Evolutionary conservation across 2,329 filamentous ascomycete species (phyloP).

Genomic region (Pseudocercospora eumusae): DNA sequence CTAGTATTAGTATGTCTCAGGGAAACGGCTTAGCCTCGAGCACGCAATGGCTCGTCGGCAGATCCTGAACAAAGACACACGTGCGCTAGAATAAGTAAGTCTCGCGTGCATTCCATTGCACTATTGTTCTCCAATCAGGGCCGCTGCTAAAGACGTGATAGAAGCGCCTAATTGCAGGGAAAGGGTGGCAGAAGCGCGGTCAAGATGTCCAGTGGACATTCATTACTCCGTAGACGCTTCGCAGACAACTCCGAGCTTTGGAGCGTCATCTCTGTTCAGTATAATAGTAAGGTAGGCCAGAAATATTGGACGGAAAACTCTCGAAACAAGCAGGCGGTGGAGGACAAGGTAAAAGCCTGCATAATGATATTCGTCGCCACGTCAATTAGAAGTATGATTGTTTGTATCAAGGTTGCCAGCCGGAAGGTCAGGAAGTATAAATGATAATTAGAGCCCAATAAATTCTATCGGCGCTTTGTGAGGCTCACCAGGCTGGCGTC

Average conservation of each 20-base stretch:
- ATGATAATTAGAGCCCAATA: no score
- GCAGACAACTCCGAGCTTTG: neutral
- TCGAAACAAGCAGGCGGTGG: neutral
- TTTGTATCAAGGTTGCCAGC: neutral
- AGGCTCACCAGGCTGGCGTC: neutral
- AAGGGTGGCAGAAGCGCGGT: neutral
- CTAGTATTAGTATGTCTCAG: neutral
- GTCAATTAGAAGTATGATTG: neutral
- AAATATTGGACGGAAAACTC: no score
- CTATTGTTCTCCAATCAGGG: constrained; percentile 9
- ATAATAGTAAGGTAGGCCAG: no score
- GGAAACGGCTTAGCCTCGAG: constrained; percentile 21
- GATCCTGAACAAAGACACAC: constrained; percentile 8
- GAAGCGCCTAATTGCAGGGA: neutral
- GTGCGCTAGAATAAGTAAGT: constrained; percentile 25
- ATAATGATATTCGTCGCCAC: neutral
- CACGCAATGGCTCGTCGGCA: constrained; percentile 22
- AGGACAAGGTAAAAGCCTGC: neutral
- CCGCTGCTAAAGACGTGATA: constrained; percentile 5
- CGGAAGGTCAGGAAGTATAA: neutral
- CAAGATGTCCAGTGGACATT: neutral
- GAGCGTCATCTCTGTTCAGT: neutral
- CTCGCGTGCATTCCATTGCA: constrained; percentile 5
- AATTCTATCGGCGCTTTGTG: neutral
- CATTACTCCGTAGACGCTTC: no score